Evolutionary conservation across 148 eudicot species (phyloP), one percentile per base, ranked within the genome.

Genomic region (Silene uniflora): DNA sequence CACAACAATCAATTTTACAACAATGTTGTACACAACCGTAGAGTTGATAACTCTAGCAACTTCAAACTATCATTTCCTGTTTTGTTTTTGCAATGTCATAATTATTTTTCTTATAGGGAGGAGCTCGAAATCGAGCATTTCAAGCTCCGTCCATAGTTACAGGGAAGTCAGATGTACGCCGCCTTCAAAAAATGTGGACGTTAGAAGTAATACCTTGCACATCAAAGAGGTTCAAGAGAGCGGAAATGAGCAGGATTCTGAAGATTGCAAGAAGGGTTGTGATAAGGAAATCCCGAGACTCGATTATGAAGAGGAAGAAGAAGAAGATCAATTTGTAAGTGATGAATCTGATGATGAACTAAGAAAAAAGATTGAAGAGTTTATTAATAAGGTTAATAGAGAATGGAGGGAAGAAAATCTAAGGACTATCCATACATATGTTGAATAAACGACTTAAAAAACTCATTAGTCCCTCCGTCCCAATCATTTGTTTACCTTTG

Each of bases 31-130:
- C 67, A 62, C 83, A 46, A 84, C 88, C 52, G 66, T 87, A 32
- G 91, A 87, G 82, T 29, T 91, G 76, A 81, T 89, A 79, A 69
- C 78, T 39, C 66, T 79, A 29, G 91, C 88, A 29, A 77, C 88
- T 62, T 85, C 90, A 25, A 91, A 87, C 74, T 84, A 86, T 22
- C 88, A 79, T 5, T 16, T 81, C n/a, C 42, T 87, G n/a, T 91
- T 91, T 65, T 85, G 89, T 61, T 85, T 91, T 75, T 89, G 91
- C 83, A 89, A 91, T 73, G 46, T 87, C 19, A 85, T 91, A 79
- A 88, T 91, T 19, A 81, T 79, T 71, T 72, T 80, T 73, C 78
- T 91, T 55, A 63, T 86, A 5, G 86, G 71, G 83, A 11, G 85
- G 55, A 0, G 59, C 62, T 59, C 62, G 10, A 76, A 66, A 78